phyloP scores from a whole-genome alignment of 371 early-diverging fungal species.

The Blastocladiella emersonii region DNA sequence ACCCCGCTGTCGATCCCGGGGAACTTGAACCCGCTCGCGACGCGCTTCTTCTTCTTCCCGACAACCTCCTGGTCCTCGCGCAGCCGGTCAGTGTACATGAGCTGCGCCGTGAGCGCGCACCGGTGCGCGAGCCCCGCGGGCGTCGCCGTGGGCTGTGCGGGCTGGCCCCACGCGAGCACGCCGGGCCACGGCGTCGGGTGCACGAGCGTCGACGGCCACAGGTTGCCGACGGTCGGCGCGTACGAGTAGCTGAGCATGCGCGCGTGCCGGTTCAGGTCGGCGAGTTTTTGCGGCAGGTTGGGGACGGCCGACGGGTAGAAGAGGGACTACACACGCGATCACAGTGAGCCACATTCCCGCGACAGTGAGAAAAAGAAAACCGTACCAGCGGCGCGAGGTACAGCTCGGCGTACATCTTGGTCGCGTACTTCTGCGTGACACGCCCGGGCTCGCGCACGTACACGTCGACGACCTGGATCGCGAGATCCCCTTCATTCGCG shows the following conservation, averaged over 20 bases:
- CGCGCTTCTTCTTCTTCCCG: conserved; percentile 2
- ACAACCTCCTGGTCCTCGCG: conserved; percentile 5
- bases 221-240: no score
- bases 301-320: conserved; percentile 44
- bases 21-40: no score
- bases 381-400: conserved; percentile 61
- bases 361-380: background rate
- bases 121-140: background rate
- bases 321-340: conserved; percentile 10
- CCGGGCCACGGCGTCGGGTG: no score
- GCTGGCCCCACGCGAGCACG: no score
- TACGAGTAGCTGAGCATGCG: background rate
- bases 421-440: conserved; percentile 53
- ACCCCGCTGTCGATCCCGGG: no score
- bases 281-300: conserved; percentile 20
- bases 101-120: background rate
- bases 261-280: background rate
- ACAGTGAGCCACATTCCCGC: background rate
- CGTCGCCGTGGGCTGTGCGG: no score
- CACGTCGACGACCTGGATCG: conserved; percentile 62
- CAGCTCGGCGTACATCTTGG: conserved; percentile 77
- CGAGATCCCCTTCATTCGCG: conserved; percentile 65
- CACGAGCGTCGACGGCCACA: no score
- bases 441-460: conserved; percentile 57
- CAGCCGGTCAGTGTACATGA: background rate